Percentiles rank a stretch among this genome's conserved stretches.
phyloP scores from a whole-genome alignment of 441 rosid genomes.

The Adansonia madagascariensis region DNA sequence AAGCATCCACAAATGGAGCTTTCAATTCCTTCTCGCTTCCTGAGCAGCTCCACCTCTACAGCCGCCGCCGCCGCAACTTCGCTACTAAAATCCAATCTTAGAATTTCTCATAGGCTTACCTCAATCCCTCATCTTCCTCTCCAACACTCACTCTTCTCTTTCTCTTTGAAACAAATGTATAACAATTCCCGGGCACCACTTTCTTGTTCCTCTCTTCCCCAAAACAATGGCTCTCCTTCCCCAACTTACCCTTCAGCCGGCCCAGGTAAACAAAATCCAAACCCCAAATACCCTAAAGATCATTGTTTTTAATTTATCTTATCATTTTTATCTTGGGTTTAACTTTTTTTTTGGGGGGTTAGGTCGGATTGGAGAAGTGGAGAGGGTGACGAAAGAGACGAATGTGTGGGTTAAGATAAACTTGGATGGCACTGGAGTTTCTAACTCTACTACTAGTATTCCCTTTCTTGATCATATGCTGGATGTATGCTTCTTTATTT shows the following conservation, averaged over 20 bases:
- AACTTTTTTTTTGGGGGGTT: neutral
- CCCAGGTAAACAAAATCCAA: conserved; percentile 23
- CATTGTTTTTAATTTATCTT: neutral
- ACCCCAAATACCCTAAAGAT: neutral
- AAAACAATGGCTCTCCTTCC: conserved; percentile 42
- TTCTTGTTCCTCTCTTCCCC: conserved; percentile 37
- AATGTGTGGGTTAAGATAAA: conserved; percentile 75
- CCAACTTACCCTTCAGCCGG: conserved; percentile 13
- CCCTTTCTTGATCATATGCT: conserved; percentile 94
- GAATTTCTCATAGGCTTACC: conserved; percentile 20
- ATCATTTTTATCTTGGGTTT: neutral
- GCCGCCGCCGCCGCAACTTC: neutral
- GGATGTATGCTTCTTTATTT: conserved; percentile 51
- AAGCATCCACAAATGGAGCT: conserved; percentile 32
- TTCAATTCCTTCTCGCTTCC: conserved; percentile 28
- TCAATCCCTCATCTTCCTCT: conserved; percentile 13
- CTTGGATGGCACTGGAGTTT: conserved; percentile 78
- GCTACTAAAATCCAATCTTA: conserved; percentile 27
- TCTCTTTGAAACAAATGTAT: conserved; percentile 35
- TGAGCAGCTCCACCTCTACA: conserved; percentile 13
- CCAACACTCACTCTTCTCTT: conserved; percentile 27
- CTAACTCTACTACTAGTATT: conserved; percentile 70
- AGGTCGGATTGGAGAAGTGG: conserved; percentile 74
- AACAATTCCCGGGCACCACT: conserved; percentile 26
- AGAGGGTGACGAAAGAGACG: conserved; percentile 88